Conservation (phyloP, 805 yeast species). For the Cyberlindnera subsufficiens region DNA sequence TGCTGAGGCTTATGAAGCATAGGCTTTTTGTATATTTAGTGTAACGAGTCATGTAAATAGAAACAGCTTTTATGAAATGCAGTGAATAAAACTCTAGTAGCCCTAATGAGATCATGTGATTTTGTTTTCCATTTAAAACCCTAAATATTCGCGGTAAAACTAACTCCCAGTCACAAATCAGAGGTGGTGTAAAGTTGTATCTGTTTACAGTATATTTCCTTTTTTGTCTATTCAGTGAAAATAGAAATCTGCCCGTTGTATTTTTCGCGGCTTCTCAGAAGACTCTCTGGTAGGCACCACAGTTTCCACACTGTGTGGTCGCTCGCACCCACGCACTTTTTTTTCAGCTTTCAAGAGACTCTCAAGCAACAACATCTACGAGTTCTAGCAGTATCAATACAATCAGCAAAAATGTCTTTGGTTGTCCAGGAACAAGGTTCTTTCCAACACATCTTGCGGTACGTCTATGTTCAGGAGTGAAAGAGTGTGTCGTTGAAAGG, state of each 20-base stretch:
- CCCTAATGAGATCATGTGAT: too few relatives aligned
- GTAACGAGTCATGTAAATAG: constrained; percentile 10
- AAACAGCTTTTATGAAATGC: background rate
- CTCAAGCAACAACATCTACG: constrained; percentile 6
- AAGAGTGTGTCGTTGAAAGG: background rate
- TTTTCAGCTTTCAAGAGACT: constrained; percentile 9
- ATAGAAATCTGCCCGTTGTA: too few relatives aligned
- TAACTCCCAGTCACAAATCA: too few relatives aligned
- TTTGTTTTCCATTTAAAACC: background rate
- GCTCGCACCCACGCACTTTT: constrained; percentile 4
- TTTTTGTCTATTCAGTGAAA: too few relatives aligned
- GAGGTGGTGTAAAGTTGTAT: too few relatives aligned
- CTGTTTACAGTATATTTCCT: too few relatives aligned
- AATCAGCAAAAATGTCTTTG: constrained; percentile 62
- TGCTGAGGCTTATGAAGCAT: constrained; percentile 20
- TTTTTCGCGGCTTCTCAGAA: background rate
- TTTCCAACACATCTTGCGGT: constrained; percentile 99
- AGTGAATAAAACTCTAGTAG: too few relatives aligned
- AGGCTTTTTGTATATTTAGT: background rate
- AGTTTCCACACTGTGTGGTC: background rate
- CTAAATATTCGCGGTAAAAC: background rate
- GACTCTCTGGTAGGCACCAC: background rate
- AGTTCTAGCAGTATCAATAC: constrained; percentile 4
- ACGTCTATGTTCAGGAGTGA: constrained; percentile 35
- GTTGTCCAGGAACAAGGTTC: constrained; percentile 98